A percentile compares a stretch with the other conserved stretches of the same genome.
Conservation (phyloP, 2,329 filamentous ascomycete species). For the Cladosporium velox region DNA sequence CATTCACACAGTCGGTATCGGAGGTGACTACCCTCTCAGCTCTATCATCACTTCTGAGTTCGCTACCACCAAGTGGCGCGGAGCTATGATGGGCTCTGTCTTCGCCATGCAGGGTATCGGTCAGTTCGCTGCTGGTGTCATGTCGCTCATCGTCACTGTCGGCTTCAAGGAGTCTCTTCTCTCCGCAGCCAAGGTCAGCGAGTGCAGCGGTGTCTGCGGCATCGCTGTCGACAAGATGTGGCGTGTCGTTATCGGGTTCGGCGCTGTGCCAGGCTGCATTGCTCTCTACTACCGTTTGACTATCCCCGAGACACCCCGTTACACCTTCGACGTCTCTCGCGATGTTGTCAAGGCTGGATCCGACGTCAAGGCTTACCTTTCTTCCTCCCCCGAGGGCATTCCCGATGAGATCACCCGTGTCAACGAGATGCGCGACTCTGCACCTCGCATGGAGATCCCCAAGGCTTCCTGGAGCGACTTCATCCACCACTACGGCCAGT, state of each 20-base stretch:
- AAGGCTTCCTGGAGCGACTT: constrained; percentile 76
- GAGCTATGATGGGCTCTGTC: constrained; percentile 83
- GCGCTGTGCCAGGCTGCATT: constrained; percentile 75
- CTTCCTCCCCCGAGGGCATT: constrained; percentile 62
- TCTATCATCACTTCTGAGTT: constrained; percentile 87
- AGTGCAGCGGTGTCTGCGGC: constrained; percentile 66
- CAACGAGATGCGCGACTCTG: constrained; percentile 56
- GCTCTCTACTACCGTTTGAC: constrained; percentile 85
- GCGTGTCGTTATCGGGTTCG: constrained; percentile 78
- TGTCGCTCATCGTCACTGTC: constrained; percentile 66
- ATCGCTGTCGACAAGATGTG: constrained; percentile 84
- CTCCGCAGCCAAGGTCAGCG: constrained; percentile 44
- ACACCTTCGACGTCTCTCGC: constrained; percentile 78
- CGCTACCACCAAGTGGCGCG: constrained; percentile 80
- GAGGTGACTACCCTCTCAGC: constrained; percentile 72
- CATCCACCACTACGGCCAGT: constrained; percentile 66
- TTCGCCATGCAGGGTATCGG: constrained; percentile 88
- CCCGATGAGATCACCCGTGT: constrained; percentile 69
- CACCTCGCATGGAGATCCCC: constrained; percentile 60
- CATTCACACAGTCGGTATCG: constrained; percentile 3
- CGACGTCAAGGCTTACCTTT: constrained; percentile 74
- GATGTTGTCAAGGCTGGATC: constrained; percentile 73
- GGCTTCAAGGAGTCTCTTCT: constrained; percentile 42
- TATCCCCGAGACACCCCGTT: constrained; percentile 84
- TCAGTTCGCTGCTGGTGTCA: constrained; percentile 72